Percentiles rank a stretch among this genome's conserved stretches.
Conservation (phyloP, 306 rosid genomes). For the Pyrus betulifolia region DNA sequence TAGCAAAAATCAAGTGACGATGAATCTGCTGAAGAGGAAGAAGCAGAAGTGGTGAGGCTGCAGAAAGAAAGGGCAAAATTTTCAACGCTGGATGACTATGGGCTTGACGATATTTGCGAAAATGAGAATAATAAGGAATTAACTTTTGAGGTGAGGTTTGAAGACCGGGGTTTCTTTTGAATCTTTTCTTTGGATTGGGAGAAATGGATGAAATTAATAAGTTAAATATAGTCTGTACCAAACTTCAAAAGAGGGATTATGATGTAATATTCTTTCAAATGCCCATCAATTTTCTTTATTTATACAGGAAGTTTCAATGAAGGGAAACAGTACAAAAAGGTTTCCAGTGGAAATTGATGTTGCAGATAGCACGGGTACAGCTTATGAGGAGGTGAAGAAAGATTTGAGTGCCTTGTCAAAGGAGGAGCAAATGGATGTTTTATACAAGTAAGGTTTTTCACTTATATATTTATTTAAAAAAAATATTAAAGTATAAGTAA, state of each 20-base stretch:
- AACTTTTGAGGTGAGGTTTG: constrained; percentile 46
- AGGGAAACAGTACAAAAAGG: constrained; percentile 27
- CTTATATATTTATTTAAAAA: not conserved
- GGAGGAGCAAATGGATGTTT: constrained; percentile 67
- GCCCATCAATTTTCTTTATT: not conserved
- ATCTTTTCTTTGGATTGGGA: not conserved
- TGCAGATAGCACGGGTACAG: constrained; percentile 25
- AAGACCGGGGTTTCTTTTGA: not conserved
- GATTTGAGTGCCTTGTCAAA: constrained; percentile 66
- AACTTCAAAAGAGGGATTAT: not conserved
- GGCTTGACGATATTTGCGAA: constrained; percentile 34
- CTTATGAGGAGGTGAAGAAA: constrained; percentile 44
- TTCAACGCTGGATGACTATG: constrained; percentile 60
- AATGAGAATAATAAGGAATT: constrained; percentile 37
- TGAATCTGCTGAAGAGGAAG: constrained; percentile 71
- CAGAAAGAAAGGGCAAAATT: constrained; percentile 51
- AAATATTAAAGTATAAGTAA: too few relatives aligned
- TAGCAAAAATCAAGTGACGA: constrained; percentile 72
- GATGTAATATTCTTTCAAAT: constrained; percentile 10
- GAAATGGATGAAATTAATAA: not conserved
- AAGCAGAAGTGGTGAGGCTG: constrained; percentile 44
- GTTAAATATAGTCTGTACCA: not conserved
- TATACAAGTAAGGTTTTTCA: constrained; percentile 39
- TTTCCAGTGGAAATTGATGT: constrained; percentile 10
- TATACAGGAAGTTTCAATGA: constrained; percentile 54